Evolutionary conservation across 1,139 yeast genomes (phyloP), one percentile per base, ranked within the genome.

Genomic region (Geotrichum australiense): DNA sequence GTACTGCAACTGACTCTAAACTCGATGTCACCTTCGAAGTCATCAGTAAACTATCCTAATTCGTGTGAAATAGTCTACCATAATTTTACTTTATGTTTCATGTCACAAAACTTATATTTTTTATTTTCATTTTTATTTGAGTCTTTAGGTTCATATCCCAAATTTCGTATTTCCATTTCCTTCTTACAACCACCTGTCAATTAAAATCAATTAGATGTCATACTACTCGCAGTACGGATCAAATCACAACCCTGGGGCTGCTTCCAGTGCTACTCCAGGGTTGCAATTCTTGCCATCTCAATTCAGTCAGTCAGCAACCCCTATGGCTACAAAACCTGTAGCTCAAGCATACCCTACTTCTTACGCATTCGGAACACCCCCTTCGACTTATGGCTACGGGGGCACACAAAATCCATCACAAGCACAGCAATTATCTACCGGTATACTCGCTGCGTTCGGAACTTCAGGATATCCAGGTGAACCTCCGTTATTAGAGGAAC

Each of bases 401-500:
- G 46, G 51, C 14, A n/a, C n/a, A n/a, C 32, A 29, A 15, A 6
- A 15, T 10, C 35, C 7, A 15, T n/a, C 35, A n/a, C 70, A 71
- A 20, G 78, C 53, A 16, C 64, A 59, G 38, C 52, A 79, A 44
- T 68, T 91, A 36, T 72, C 87, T 1, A 68, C 77, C 0, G 98
- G 98, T 0, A 59, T 87, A 39, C 64, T 93, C 15, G 94, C 96
- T 4, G 98, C 98, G 0, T 81, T 93, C 58, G 87, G 96, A 2
- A 83, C 96, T 0, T 72, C 84, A 0, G 98, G 99, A 0, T 91
- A 91, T 58, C 79, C 95, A 0, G 93, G 89, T 20, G 99, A 91
- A 60, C 93, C 95, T 0, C 91, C 97, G 1, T 67, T 91, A 42
- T 68, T 91, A 41, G 95, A 91, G 59, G 99, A 91, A 59, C 66